These are phyloP conservation scores for Globisporangium megalacanthum DNA, from an alignment of 352 stramenopile species.

Conservation along the genomic window DNA sequence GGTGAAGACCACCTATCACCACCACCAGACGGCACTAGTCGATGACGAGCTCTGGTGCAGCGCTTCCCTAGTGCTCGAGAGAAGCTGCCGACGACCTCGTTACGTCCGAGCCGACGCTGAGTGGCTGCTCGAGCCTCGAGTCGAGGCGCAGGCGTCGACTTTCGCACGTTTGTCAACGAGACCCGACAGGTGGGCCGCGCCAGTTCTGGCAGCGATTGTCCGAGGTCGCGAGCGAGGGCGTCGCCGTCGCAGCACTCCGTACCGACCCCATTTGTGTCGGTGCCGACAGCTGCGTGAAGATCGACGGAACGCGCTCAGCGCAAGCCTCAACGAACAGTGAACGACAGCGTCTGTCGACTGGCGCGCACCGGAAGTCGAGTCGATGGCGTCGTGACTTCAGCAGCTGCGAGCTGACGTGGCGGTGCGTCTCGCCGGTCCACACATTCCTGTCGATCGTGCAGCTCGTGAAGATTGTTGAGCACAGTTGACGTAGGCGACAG, in stretches of 20 bases:
- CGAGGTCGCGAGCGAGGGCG: not conserved
- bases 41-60: too few relatives aligned
- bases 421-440: not conserved
- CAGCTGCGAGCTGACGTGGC: not conserved
- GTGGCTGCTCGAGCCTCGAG: too few relatives aligned
- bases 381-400: not conserved
- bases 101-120: too few relatives aligned
- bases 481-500: too few relatives aligned
- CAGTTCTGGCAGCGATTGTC: not conserved
- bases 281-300: not conserved
- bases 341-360: not conserved
- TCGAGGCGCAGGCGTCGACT: not conserved
- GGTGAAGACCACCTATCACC: too few relatives aligned
- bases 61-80: too few relatives aligned
- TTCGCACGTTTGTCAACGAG: not conserved
- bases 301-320: slow-evolving; percentile 1
- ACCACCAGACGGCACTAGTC: too few relatives aligned
- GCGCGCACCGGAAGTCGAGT: not conserved
- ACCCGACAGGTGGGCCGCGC: not conserved
- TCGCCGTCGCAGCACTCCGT: not conserved
- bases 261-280: not conserved
- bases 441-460: too few relatives aligned
- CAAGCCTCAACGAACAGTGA: not conserved
- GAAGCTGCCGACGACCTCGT: too few relatives aligned
- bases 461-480: too few relatives aligned